Percentiles rank a stretch among this genome's conserved stretches.
phyloP scores from a whole-genome alignment of 164 flowering plant species.

The Saururus chinensis region DNA sequence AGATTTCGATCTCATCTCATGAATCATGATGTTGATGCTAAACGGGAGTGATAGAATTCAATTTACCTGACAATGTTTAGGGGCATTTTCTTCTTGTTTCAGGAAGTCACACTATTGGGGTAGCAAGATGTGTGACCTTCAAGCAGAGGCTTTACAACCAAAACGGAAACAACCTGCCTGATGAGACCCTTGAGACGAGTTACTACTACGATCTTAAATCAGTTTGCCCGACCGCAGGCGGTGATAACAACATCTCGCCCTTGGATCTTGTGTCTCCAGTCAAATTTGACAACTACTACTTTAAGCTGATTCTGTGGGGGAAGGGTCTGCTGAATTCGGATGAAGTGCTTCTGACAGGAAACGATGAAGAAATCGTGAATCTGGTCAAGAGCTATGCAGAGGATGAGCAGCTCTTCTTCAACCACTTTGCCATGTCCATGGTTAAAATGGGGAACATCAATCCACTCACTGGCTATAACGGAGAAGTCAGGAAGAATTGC shows the following conservation, averaged over 20 bases:
- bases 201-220: conserved; percentile 45
- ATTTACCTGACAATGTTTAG: too few relatives aligned
- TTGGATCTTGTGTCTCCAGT: conserved; percentile 65
- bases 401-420: conserved; percentile 51
- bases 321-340: conserved; percentile 81
- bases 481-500: conserved; percentile 80
- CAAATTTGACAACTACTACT: conserved; percentile 79
- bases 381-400: conserved; percentile 56
- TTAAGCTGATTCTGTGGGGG: conserved; percentile 62
- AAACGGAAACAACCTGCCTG: conserved; percentile 69
- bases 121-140: conserved; percentile 75
- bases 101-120: conserved; percentile 88
- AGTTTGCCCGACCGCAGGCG: conserved; percentile 68
- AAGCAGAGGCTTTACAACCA: conserved; percentile 87
- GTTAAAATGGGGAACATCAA: conserved; percentile 73
- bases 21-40: neutral
- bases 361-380: conserved; percentile 27
- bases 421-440: conserved; percentile 78
- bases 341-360: conserved; percentile 64
- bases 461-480: conserved; percentile 57
- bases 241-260: conserved; percentile 73
- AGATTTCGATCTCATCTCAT: too few relatives aligned
- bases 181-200: conserved; percentile 48
- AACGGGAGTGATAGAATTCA: too few relatives aligned
- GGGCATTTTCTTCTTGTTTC: neutral